Evolutionary conservation across 805 yeast species (phyloP).

Genomic region (Jamesozyma jinghongensis): DNA sequence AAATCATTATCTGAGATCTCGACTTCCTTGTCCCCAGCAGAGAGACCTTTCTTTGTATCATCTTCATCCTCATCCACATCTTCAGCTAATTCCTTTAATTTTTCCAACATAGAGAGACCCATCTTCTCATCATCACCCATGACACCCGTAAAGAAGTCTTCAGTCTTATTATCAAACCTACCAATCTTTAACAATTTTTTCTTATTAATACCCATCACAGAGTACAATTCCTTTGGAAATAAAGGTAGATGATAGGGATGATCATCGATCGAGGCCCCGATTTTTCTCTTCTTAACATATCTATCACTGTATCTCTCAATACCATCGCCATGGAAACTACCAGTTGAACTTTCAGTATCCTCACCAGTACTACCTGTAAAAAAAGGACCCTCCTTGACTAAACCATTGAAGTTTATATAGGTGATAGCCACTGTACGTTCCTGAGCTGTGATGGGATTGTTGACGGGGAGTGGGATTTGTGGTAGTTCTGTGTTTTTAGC

Average conservation of each 20-base stretch:
- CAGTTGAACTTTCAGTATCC: conserved; percentile 29
- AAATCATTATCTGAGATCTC: conserved; percentile 40
- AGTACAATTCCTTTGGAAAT: conserved; percentile 70
- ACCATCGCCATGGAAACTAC: conserved; percentile 43
- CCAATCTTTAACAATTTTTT: conserved; percentile 41
- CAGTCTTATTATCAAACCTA: conserved; percentile 22
- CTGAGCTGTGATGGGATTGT: conserved; percentile 40
- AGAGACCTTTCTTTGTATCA: conserved; percentile 10
- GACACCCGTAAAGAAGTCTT: conserved; percentile 22
- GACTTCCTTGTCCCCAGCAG: conserved; percentile 25
- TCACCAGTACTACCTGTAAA: conserved; percentile 45
- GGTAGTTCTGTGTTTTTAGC: conserved; percentile 35
- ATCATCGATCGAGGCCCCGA: conserved; percentile 50
- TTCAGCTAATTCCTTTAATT: conserved; percentile 41
- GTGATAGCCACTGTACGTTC: conserved; percentile 49
- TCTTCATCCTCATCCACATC: conserved; percentile 36
- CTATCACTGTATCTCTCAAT: conserved; percentile 74
- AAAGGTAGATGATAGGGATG: conserved; percentile 65
- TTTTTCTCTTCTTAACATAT: conserved; percentile 60
- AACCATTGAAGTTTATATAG: conserved; percentile 40
- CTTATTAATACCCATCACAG: conserved; percentile 57
- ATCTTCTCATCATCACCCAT: conserved; percentile 19
- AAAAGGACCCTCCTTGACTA: conserved; percentile 59
- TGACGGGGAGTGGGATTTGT: conserved; percentile 48
- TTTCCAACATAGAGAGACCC: conserved; percentile 36